These are phyloP conservation scores for Boletus subcaerulescens DNA, from an alignment of 768 basidiomycete genomes.

Conservation along the genomic window DNA sequence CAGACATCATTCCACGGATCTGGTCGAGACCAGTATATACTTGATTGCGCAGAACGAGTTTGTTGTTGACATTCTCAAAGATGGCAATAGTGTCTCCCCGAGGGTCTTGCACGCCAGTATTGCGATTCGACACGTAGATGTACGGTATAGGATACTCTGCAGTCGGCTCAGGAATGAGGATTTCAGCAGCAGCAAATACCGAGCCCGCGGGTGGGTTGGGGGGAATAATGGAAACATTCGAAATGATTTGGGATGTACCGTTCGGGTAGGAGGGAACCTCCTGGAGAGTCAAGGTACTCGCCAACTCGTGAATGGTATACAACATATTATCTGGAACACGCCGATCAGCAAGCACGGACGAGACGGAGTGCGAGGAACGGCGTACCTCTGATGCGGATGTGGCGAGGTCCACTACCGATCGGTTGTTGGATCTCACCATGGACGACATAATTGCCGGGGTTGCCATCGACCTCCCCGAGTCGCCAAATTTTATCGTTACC, in stretches of 20 bases:
- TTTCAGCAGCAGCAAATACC: conserved; percentile 54
- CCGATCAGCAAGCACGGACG: background rate
- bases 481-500: conserved; percentile 72
- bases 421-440: conserved; percentile 62
- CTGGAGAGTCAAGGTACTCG: conserved; percentile 58
- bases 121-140: conserved; percentile 69
- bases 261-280: conserved; percentile 44
- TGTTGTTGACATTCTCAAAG: conserved; percentile 43
- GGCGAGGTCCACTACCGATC: conserved; percentile 62
- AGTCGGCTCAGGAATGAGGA: conserved; percentile 54
- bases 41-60: conserved; percentile 45
- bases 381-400: conserved; percentile 39
- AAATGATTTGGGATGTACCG: conserved; percentile 49
- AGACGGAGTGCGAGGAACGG: background rate
- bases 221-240: conserved; percentile 48
- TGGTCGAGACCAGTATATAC: conserved; percentile 63
- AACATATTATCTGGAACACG: conserved; percentile 42
- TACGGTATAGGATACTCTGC: conserved; percentile 46
- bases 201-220: conserved; percentile 38
- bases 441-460: conserved; percentile 47
- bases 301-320: conserved; percentile 53
- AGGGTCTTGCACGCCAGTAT: conserved; percentile 48
- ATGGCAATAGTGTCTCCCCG: conserved; percentile 65
- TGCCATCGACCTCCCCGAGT: conserved; percentile 40
- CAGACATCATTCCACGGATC: conserved; percentile 65